Evolutionary conservation across 495 filamentous ascomycete genomes (phyloP).

Genomic region (Neurospora sp.): DNA sequence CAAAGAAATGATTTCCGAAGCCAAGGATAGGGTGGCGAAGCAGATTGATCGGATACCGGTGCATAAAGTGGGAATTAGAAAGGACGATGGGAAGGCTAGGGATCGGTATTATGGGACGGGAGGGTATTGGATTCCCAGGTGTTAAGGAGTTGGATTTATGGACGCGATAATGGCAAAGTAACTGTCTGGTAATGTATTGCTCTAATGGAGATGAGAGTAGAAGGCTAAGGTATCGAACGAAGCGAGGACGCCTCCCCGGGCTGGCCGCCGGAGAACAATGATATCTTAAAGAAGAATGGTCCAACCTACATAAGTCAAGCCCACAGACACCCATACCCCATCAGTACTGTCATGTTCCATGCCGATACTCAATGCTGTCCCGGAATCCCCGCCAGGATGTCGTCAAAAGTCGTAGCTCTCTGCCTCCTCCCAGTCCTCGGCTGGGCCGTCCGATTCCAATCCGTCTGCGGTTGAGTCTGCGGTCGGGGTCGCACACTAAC

Average conservation of each 20-base stretch:
- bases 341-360: background rate
- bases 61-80: slow-evolving; percentile 46
- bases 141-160: background rate
- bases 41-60: slow-evolving; percentile 44
- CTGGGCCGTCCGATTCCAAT: background rate
- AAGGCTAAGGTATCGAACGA: background rate
- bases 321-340: background rate
- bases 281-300: background rate
- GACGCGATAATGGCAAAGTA: background rate
- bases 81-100: slow-evolving; percentile 33
- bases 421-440: background rate
- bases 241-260: background rate
- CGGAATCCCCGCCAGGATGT: slow-evolving; percentile 6
- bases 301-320: background rate
- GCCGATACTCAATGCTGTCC: background rate
- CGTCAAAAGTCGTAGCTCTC: slow-evolving; percentile 14
- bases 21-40: background rate
- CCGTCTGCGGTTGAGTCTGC: background rate
- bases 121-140: slow-evolving; percentile 34
- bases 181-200: background rate
- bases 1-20: background rate
- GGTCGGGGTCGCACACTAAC: background rate
- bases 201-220: background rate
- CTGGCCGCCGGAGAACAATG: background rate
- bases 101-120: slow-evolving; percentile 36